Conservation (phyloP, 2,329 filamentous ascomycete genomes). For the Aspergillus novoparasiticus region DNA sequence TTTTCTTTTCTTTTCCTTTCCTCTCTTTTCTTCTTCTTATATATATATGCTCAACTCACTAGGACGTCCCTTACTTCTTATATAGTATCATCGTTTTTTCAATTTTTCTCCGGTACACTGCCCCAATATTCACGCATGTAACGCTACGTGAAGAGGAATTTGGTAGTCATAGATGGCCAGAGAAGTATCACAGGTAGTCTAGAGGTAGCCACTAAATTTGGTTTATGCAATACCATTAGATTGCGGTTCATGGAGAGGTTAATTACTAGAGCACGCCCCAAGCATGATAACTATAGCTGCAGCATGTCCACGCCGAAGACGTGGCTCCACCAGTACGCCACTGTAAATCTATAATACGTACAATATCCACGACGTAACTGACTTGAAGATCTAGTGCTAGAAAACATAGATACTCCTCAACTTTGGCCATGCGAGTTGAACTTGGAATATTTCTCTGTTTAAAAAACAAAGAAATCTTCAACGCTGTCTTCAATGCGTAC, state of each 20-base stretch:
- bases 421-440: too few species aligned
- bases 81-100: background rate
- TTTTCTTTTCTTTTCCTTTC: background rate
- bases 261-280: background rate
- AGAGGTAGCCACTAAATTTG: background rate
- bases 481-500: background rate
- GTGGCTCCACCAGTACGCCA: background rate
- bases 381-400: too few species aligned
- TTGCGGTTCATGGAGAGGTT: background rate
- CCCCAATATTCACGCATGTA: background rate
- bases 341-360: too few species aligned
- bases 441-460: too few species aligned
- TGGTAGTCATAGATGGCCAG: background rate
- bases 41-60: background rate
- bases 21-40: background rate
- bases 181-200: background rate
- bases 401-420: too few species aligned
- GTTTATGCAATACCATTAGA: background rate
- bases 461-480: background rate
- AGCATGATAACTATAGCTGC: background rate
- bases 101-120: background rate
- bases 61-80: background rate
- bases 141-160: background rate
- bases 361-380: too few species aligned
- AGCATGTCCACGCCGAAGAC: background rate